Base-by-base conservation (phyloP, 371 early-diverging fungal species). In the Mortierella sp. region DNA sequence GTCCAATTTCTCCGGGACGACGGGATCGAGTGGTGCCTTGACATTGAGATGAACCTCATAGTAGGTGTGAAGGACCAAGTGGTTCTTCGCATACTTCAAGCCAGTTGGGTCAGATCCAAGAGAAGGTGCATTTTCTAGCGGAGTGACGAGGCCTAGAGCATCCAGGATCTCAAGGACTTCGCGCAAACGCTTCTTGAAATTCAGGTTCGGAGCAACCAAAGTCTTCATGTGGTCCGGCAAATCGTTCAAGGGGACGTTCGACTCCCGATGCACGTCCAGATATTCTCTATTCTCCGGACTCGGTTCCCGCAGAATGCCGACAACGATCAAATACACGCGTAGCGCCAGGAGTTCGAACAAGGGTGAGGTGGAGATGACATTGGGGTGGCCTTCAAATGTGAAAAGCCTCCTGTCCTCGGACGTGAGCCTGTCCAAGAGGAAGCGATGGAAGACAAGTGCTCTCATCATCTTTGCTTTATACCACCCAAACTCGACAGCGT, bases 381-480 rank as follows among this genome's bases (percentile, higher is more conserved):
- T 48, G 2, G 56, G 56, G 1, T 15, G 15, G 32, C 2, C n/a
- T 0, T 43, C 27, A 17, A 19, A 54, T 14, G 2, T 30, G 32
- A 58, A 73, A 4, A 73, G 46, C n/a, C n/a, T 54, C 6, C 30
- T 49, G 48, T 73, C 75, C 4, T 19, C 26, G 14, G 55, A 59
- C 0, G 42, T 50, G 4, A 67, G 51, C 26, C 59, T 67, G 48
- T 67, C 68, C 34, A 73, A 46, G 15, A 76, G 30, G 46, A 69
- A 61, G 17, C 70, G 70, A 26, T 76, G 78, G 28, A 76, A 70
- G 14, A 64, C 61, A 7, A 69, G 62, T 9, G 70, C 78, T 5
- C 78, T 54, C 70, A 76, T 61, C 78, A 76, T 76, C 51, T 69
- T 76, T 52, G 78, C 70, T 1, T 30, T 55, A 47, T 60, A 59